phyloP scores from a whole-genome alignment of 1,284 basidiomycete genomes.

The Marasmius oreades region DNA sequence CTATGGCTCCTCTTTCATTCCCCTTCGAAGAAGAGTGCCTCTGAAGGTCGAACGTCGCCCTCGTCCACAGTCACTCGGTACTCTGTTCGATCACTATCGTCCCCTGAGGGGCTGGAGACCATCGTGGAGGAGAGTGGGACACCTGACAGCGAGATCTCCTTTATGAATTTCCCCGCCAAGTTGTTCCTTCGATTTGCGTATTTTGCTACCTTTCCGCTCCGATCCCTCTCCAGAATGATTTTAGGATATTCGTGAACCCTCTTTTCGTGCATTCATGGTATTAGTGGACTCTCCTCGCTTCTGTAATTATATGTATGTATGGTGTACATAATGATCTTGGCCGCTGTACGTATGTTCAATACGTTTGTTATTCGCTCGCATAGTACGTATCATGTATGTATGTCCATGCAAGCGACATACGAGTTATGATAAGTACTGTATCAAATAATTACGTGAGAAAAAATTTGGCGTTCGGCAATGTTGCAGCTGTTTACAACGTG shows the following conservation, averaged over 20 bases:
- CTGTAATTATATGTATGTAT: no score
- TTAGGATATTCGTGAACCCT: slow-evolving; percentile 1
- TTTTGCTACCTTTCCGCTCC: slow-evolving; percentile 1
- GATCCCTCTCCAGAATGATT: slow-evolving; percentile 5
- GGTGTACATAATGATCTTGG: no score
- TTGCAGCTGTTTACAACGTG: neutral
- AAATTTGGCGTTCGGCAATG: no score
- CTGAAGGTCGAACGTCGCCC: slow-evolving; percentile 1
- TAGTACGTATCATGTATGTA: no score
- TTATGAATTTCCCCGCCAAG: neutral
- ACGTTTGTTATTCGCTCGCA: no score
- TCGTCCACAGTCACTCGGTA: slow-evolving; percentile 8
- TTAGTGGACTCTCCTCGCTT: no score
- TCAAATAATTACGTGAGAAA: no score
- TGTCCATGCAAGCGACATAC: no score
- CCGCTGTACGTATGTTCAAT: no score
- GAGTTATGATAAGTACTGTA: no score
- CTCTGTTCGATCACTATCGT: slow-evolving; percentile 3
- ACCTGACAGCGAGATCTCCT: neutral
- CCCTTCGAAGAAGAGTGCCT: neutral
- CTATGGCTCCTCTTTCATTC: neutral
- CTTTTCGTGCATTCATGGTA: neutral
- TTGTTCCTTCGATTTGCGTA: slow-evolving; percentile 1
- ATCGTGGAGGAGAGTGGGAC: slow-evolving; percentile 5
- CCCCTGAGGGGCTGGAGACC: slow-evolving; percentile 6